Base-by-base conservation (phyloP, 2,329 filamentous ascomycete genomes). In the Ciborinia camelliae region DNA sequence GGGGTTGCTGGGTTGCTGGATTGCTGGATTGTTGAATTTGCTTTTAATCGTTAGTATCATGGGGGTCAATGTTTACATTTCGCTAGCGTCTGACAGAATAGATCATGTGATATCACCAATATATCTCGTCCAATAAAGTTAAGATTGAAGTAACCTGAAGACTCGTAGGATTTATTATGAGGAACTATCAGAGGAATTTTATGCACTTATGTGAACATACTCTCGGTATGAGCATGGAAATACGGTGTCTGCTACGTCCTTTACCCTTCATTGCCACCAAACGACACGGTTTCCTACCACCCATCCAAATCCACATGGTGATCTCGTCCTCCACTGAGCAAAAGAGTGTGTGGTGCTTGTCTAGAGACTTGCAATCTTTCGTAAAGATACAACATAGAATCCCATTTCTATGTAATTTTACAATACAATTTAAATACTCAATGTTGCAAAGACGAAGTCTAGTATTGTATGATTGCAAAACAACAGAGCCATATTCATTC, bases 31-130 rank as follows among this genome's bases (percentile, higher is more conserved):
- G 35, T 37, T 48, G 30, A 52, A 15, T 61, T n/a, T n/a, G 23
- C 23, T 50, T 28, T n/a, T 14, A 39, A 30, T 26, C 37, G 50
- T 23, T 54, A 45, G 32, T 55, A 30, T 60, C 41, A 63, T 64
- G 67, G 68, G 69, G 41, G 58, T 57, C 32, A 28, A 65, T 68
- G 55, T 47, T 62, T 64, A 53, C 59, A 37, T 55, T 55, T 54
- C 59, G 23, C 37, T 58, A 59, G 55, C 35, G 59, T 59, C 23
- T 52, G 18, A 18, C 26, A 28, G 26, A 26, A 15, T 39, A 8
- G 14, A 59, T 59, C 72, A 71, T 51, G 41, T 59, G 55, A 59
- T 8, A 47, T 20, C 5, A 3, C 28, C 41, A 48, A 59, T 35
- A 28, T 30, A 23, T 20, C 37, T n/a, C 9, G 37, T 10, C 20